Evolutionary conservation across 106 monocot genomes (phyloP).

Genomic region (Dactylorhiza incarnata): DNA sequence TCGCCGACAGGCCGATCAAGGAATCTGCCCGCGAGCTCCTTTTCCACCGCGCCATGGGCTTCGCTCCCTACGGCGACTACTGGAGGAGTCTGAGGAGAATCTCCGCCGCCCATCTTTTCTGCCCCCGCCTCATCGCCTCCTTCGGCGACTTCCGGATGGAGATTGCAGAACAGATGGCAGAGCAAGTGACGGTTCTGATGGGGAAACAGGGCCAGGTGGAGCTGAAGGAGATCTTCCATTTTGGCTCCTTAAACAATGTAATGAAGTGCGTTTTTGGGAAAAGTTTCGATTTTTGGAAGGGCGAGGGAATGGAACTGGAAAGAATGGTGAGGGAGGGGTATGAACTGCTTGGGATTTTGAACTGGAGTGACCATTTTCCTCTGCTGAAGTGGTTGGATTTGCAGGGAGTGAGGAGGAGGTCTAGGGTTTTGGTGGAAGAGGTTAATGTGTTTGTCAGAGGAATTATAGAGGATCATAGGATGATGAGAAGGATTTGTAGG

Average conservation of each 20-base stretch:
- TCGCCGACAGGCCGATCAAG: slow-evolving; percentile 62
- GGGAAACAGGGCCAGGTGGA: slow-evolving; percentile 24
- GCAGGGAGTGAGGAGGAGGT: slow-evolving; percentile 56
- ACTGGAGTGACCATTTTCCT: slow-evolving; percentile 63
- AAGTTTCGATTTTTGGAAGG: slow-evolving; percentile 24
- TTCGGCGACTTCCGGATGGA: slow-evolving; percentile 10
- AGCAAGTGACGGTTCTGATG: slow-evolving; percentile 24
- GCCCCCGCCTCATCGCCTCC: slow-evolving; percentile 29
- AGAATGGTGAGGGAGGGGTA: slow-evolving; percentile 55
- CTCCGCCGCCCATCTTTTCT: slow-evolving; percentile 37
- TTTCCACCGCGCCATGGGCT: slow-evolving; percentile 73
- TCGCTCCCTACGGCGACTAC: slow-evolving; percentile 63
- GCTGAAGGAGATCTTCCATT: slow-evolving; percentile 41
- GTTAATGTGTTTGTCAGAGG: slow-evolving; percentile 44
- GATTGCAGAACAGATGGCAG: slow-evolving; percentile 40
- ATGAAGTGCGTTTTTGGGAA: slow-evolving; percentile 61
- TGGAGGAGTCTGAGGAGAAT: slow-evolving; percentile 46
- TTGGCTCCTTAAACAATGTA: slow-evolving; percentile 40
- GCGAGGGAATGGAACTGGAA: slow-evolving; percentile 37
- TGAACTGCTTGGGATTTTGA: slow-evolving; percentile 46
- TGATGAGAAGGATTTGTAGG: not conserved
- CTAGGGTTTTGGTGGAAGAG: slow-evolving; percentile 21
- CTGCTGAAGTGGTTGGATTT: slow-evolving; percentile 47
- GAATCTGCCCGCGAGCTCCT: slow-evolving; percentile 67
- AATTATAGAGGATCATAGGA: slow-evolving; percentile 56